Evolutionary conservation across 305 asterid genomes (phyloP).

Genomic region (Stenogyne calaminthoides): DNA sequence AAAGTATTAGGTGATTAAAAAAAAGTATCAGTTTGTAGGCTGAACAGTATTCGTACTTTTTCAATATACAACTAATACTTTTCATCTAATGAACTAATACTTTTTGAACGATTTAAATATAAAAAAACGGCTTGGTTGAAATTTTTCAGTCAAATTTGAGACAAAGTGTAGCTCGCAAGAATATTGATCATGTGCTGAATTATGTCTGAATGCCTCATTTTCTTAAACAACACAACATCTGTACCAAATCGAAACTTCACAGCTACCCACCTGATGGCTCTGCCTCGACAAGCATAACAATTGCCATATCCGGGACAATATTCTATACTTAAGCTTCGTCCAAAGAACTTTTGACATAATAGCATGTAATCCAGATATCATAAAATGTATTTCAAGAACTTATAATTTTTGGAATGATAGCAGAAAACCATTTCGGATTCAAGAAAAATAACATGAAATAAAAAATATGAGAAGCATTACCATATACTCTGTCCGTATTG

Average conservation of each 20-base stretch:
- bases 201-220: background rate
- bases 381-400: background rate
- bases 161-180: no score
- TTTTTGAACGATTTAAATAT: no score
- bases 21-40: no score
- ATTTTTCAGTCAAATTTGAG: no score
- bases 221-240: background rate
- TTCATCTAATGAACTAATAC: no score
- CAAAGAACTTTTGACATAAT: background rate
- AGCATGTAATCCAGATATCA: background rate
- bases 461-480: constrained; percentile 27
- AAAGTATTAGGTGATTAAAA: no score
- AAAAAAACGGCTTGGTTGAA: no score
- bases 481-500: constrained; percentile 28
- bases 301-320: background rate
- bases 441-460: background rate
- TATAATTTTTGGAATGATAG: background rate
- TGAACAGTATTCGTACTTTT: no score
- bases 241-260: background rate
- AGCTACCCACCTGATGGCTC: background rate
- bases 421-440: background rate
- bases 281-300: background rate
- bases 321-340: background rate
- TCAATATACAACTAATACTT: no score
- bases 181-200: background rate